Evolutionary conservation across 2,329 filamentous ascomycete genomes (phyloP), one percentile per base, ranked within the genome.

Genomic region (Arthrinium puccinioides): DNA sequence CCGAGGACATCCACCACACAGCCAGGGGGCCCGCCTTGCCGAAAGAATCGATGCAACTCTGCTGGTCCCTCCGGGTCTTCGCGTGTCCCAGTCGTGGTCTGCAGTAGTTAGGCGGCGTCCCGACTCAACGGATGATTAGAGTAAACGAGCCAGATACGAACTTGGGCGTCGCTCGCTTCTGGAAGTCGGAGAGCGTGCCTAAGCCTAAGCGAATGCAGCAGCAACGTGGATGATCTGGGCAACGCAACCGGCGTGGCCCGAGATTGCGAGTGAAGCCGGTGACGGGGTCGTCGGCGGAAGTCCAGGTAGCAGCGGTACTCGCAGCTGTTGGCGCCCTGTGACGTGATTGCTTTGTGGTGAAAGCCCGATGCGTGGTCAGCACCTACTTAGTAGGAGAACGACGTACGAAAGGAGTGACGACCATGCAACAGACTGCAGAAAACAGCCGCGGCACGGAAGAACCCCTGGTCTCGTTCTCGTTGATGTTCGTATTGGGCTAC

Each of bases 61-160:
- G 31, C 32, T 37, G 35, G 35, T 21, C 33, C 26, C 26, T 28
- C 31, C 33, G 21, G 27, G 31, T n/a, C 37, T 37, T 23, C 37
- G 34, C 29, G 38, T 25, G 21, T 7, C 36, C 37, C 37, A 39
- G 24, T 32, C 27, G 24, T 36, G 40, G 32, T 25, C 16, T 26
- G 19, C 14, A 20, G 21, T 32, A 16, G 24, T 20, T 29, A 39
- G 21, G 33, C 38, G 30, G 38, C 37, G 39, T 43, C 32, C 41
- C 45, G 45, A 46, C 43, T 49, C 43, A 48, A 50, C 44, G 46
- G 46, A 25, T 46, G 43, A 46, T 45, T 44, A 36, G 41, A 34
- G 28, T n/a, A n/a, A 44, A 29, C 21, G 41, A 36, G 36, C 26
- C 29, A 40, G 32, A 26, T 26, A 23, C 32, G 23, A 33, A 21